Evolutionary conservation across 805 yeast genomes (phyloP), one percentile per base, ranked within the genome.

Genomic region (Wickerhamiella cacticola): DNA sequence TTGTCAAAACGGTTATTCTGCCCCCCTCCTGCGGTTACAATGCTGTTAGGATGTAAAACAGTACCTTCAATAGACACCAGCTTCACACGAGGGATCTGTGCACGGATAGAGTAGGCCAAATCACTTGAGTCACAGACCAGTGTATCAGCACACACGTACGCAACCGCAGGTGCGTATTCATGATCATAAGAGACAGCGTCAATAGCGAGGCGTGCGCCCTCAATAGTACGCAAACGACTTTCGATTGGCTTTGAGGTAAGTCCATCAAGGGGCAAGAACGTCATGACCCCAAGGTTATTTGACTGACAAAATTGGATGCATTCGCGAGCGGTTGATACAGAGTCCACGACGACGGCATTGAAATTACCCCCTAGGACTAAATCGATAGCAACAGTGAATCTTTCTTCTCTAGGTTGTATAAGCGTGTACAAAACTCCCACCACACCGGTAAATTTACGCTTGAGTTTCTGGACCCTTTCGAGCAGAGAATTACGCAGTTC

Each of bases 191-290:
- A 79, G 16, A 85, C 73, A 21, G 83, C 73, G 62, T 92, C 96
- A 16, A 78, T 60, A 0, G 76, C 70, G n/a, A 94, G 85, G 46
- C 79, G 71, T 1, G 80, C 82, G 9, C 65, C 65, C 43, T 73
- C 71, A 2, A 44, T 19, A 2, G 52, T 44, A 54, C 94, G 68
- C 25, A 82, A 63, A 43, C 71, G 67, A 21, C 74, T 68, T 45
- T 75, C 73, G 42, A 79, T 69, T 4, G 79, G 68, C 29, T 66
- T 71, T 1, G 77, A 75, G 7, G 70, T 74, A 26, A 92, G 79
- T 1, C 87, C 72, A 57, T 87, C 92, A 45, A 92, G 66, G 0
- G 98, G 97, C 50, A 92, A 81, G 57, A 92, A 88, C 1, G 94
- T 78, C 1, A 92, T 87, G 6, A 74, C 72, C 41, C 97, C 97